A percentile compares a stretch with the other conserved stretches of the same genome.
Evolutionary conservation across 495 filamentous ascomycete species (phyloP).

Genomic region (Aspergillus olivimuriae): DNA sequence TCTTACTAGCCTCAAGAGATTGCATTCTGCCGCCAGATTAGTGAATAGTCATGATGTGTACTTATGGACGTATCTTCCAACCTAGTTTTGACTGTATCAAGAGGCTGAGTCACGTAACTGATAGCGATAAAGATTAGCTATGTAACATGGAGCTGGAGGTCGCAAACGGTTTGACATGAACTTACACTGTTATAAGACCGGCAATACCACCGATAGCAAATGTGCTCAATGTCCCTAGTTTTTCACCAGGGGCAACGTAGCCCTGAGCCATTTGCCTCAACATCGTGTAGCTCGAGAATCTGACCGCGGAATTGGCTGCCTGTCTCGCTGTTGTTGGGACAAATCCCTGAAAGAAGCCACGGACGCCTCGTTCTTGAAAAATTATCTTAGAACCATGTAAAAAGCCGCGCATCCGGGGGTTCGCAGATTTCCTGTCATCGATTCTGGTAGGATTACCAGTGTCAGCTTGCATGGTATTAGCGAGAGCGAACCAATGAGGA

Average conservation of each 20-base stretch:
- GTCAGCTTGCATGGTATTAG: not conserved
- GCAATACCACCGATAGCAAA: conserved; percentile 89
- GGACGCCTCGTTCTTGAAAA: conserved; percentile 74
- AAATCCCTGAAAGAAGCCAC: conserved; percentile 95
- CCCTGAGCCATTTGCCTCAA: conserved; percentile 86
- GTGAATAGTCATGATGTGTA: not conserved
- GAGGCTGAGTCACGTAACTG: conserved; percentile 70
- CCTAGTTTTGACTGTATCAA: conserved; percentile 94
- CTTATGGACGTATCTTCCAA: conserved; percentile 17
- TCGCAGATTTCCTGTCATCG: conserved; percentile 85
- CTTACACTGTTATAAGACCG: conserved; percentile 88
- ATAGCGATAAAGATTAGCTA: not conserved
- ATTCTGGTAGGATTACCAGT: conserved; percentile 48
- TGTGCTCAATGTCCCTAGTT: conserved; percentile 80
- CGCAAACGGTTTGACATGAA: conserved; percentile 11
- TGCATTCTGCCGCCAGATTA: conserved; percentile 67
- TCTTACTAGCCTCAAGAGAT: conserved; percentile 75
- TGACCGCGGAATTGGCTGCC: conserved; percentile 84
- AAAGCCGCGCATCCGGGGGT: conserved; percentile 86
- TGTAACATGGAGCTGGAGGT: not conserved
- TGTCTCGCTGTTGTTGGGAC: conserved; percentile 91
- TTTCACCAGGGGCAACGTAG: conserved; percentile 91
- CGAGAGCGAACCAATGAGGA: not conserved
- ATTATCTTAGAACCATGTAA: conserved; percentile 86
- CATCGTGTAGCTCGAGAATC: conserved; percentile 85